phyloP scores from a whole-genome alignment of 1,284 basidiomycete species.

The Lignosus rhinocerotis region DNA sequence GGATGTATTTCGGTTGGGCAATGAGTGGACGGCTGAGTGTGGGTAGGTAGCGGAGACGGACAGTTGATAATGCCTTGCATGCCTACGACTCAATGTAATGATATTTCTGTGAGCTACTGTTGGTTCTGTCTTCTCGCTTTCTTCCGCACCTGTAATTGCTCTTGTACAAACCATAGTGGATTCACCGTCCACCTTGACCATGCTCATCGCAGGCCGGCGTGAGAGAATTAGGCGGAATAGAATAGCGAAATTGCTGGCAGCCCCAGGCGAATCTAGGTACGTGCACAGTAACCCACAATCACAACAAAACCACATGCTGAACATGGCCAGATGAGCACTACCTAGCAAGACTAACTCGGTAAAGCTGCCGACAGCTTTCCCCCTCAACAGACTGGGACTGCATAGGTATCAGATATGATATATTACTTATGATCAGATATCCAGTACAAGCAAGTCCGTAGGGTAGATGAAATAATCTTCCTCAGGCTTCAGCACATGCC shows the following conservation, averaged over 20 bases:
- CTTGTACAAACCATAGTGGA: background rate
- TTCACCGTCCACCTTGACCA: background rate
- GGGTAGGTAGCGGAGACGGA: background rate
- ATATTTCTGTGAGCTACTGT: background rate
- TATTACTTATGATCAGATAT: background rate
- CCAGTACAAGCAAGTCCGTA: background rate
- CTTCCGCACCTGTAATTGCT: background rate
- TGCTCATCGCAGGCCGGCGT: no score
- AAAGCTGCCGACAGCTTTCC: no score
- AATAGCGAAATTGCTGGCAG: no score
- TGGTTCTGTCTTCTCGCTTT: background rate
- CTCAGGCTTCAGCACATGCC: no score
- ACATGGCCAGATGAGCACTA: no score
- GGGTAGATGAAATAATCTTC: background rate
- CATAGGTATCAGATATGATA: no score
- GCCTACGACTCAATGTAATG: conserved; percentile 4
- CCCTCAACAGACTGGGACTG: no score
- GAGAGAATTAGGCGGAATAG: no score
- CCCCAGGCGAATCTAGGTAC: no score
- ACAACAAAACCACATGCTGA: no score
- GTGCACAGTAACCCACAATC: no score
- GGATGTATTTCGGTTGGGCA: background rate
- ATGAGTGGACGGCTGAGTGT: background rate
- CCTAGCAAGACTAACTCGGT: no score
- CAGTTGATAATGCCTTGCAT: background rate